Conservation (phyloP, 2,329 filamentous ascomycete species). For the Triangularia verruculosa region DNA sequence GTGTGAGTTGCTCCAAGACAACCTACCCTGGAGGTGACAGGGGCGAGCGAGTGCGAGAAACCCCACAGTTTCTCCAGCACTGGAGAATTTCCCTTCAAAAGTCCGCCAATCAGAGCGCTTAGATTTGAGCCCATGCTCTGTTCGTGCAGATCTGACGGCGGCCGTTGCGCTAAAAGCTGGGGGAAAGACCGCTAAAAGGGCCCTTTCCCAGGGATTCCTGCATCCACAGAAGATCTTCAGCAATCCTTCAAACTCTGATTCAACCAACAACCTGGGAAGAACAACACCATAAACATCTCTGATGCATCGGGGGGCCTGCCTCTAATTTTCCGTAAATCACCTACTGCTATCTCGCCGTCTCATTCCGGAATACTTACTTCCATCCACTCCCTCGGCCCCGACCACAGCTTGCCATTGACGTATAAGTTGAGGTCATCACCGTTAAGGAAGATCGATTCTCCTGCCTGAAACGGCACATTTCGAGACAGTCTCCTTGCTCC, state of each 20-base stretch:
- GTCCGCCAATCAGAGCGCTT: constrained; percentile 27
- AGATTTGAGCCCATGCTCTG: not conserved
- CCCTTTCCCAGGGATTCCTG: not conserved
- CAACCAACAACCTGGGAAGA: not conserved
- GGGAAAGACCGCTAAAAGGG: not conserved
- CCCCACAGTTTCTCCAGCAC: constrained; percentile 27
- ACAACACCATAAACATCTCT: not conserved
- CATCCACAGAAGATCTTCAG: not conserved
- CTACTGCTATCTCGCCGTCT: not conserved
- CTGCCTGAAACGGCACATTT: constrained; percentile 15
- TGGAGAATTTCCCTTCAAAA: constrained; percentile 28
- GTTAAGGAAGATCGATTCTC: constrained; percentile 2
- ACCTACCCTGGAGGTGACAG: too few species aligned
- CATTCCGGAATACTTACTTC: not conserved
- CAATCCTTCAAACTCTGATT: not conserved
- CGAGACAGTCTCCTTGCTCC: not conserved
- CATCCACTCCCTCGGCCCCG: not conserved
- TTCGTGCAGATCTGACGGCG: constrained; percentile 12
- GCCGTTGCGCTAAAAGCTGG: not conserved
- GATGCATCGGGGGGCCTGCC: not conserved
- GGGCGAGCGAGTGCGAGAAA: constrained; percentile 4
- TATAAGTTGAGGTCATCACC: not conserved
- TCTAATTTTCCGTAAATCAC: constrained; percentile 8
- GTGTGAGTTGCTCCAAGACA: not conserved
- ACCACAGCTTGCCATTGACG: not conserved